These are phyloP conservation scores for Fusarium cyanostomum DNA, from an alignment of 2,329 filamentous ascomycete genomes.

Conservation along the genomic window DNA sequence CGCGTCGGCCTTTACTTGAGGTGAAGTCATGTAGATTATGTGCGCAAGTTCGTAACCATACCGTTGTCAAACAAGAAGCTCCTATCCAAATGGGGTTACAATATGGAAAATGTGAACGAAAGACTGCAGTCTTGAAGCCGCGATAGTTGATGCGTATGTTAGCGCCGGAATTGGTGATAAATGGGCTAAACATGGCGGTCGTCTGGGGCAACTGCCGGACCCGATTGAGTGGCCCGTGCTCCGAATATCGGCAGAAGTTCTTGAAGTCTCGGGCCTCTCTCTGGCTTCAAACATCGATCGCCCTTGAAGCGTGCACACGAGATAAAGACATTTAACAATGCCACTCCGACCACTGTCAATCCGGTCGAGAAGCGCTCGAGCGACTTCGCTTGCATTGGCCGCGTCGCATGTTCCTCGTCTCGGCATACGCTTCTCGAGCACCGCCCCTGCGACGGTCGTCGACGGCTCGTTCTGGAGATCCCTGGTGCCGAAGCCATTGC, in stretches of 20 bases:
- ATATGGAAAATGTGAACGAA: slow-evolving; percentile 36
- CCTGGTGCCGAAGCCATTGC: slow-evolving; percentile 74
- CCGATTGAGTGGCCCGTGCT: slow-evolving; percentile 37
- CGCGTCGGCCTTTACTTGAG: slow-evolving; percentile 56
- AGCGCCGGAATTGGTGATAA: slow-evolving; percentile 6
- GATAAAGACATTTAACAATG: slow-evolving; percentile 23
- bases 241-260: slow-evolving; percentile 26
- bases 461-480: slow-evolving; percentile 74
- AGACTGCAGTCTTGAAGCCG: slow-evolving; percentile 32
- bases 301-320: slow-evolving; percentile 1
- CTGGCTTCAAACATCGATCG: slow-evolving; percentile 9
- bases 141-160: slow-evolving; percentile 26
- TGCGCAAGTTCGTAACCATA: slow-evolving; percentile 46
- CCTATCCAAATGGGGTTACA: slow-evolving; percentile 40
- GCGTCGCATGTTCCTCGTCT: neutral
- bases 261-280: slow-evolving; percentile 11
- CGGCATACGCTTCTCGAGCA: slow-evolving; percentile 47
- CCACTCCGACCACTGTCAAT: slow-evolving; percentile 18
- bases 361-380: slow-evolving; percentile 7
- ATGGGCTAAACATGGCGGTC: slow-evolving; percentile 49
- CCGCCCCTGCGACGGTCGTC: slow-evolving; percentile 59
- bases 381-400: slow-evolving; percentile 2
- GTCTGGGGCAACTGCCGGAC: slow-evolving; percentile 49
- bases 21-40: slow-evolving; percentile 54
- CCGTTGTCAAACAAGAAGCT: slow-evolving; percentile 42